Percentiles rank a stretch among this genome's conserved stretches.
Conservation (phyloP, 2,329 filamentous ascomycete genomes). For the Hypoxylon sp. region DNA sequence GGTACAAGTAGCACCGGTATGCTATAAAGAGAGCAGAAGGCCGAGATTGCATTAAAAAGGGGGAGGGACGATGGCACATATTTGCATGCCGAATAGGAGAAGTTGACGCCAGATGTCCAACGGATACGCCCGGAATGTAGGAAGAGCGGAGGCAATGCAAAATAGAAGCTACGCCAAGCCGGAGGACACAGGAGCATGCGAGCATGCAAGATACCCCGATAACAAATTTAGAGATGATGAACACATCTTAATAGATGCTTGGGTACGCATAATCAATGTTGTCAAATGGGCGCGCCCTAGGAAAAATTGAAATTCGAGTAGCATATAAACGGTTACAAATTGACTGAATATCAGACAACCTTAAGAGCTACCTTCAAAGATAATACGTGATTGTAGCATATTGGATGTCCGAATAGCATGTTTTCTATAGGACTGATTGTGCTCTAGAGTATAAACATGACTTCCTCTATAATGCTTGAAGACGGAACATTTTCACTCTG, state of each 20-base stretch:
- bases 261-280: background rate
- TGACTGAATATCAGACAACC: background rate
- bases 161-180: background rate
- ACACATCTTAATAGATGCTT: constrained; percentile 8
- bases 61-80: background rate
- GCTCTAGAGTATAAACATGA: constrained; percentile 11
- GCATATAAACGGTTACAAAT: background rate
- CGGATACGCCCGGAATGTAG: constrained; percentile 2
- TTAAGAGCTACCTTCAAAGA: background rate
- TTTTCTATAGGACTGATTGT: background rate
- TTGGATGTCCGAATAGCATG: constrained; percentile 1
- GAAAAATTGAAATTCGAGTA: background rate
- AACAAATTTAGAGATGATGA: constrained; percentile 27
- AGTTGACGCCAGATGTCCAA: background rate
- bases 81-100: constrained; percentile 11
- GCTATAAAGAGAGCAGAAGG: constrained; percentile 10
- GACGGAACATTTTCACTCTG: constrained; percentile 2
- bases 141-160: background rate
- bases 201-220: constrained; percentile 36
- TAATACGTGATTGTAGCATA: background rate
- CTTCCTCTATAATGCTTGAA: constrained; percentile 13
- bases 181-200: constrained; percentile 7
- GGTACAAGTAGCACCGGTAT: constrained; percentile 9
- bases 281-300: background rate
- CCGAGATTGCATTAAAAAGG: constrained; percentile 9